phyloP scores from a whole-genome alignment of 345 rosid species.

The Garcia nutans region DNA sequence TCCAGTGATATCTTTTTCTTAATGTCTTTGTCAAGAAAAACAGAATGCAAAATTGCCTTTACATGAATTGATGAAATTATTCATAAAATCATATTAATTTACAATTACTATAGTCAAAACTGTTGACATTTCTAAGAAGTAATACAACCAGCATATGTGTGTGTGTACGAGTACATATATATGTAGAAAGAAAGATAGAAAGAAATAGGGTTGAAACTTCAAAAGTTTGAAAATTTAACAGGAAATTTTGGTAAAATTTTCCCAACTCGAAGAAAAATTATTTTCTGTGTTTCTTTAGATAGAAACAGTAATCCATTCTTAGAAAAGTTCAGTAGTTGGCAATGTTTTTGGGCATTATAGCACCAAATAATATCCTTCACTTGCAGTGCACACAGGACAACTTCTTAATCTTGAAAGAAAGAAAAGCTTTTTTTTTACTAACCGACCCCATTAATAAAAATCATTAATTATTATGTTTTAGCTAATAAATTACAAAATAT shows the following conservation, averaged over 20 bases:
- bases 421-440: conserved; percentile 9
- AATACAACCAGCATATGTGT: too few relatives aligned
- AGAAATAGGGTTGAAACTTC: not conserved
- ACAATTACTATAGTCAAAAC: not conserved
- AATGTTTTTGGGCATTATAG: not conserved
- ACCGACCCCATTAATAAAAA: conserved; percentile 17
- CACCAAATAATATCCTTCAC: not conserved
- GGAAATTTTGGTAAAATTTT: not conserved
- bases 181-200: not conserved
- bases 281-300: too few relatives aligned
- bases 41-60: not conserved
- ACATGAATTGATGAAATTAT: too few relatives aligned
- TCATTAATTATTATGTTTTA: conserved; percentile 11
- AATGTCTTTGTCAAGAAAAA: not conserved
- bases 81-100: too few relatives aligned
- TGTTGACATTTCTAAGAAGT: not conserved
- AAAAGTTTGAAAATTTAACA: not conserved
- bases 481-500: not conserved
- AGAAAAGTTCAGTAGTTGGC: not conserved
- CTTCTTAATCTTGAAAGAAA: conserved; percentile 25
- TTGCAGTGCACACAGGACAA: not conserved
- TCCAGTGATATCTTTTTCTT: not conserved
- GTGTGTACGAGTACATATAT: not conserved
- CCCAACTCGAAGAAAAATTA: not conserved
- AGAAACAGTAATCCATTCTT: too few relatives aligned